Evolutionary conservation across 129 eudicot species (phyloP), one percentile per base, ranked within the genome.

Genomic region (Pittosporum tobira): DNA sequence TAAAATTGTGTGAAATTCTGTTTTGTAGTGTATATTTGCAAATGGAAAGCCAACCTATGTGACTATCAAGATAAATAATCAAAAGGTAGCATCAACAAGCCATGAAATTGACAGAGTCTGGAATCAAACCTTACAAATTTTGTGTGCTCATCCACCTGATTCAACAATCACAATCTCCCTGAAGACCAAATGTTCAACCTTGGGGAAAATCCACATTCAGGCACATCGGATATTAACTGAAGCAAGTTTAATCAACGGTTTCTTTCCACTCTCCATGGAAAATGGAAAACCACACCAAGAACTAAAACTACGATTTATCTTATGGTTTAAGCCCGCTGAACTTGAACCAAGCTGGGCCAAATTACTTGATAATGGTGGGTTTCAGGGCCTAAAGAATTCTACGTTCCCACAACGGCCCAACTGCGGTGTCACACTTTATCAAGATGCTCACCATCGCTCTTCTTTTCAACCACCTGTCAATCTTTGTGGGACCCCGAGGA

Each of bases 111-210:
- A 61, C 25, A 56, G 84, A 28, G 66, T 87, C 54, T 91, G 99
- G 99, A 91, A 91, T 82, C 99, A 91, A 74, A 91, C 96, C 48
- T 76, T 87, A 47, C 81, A 73, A 28, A 73, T 91, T 57, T 85
- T 86, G 30, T 87, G 99, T 71, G 99, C 99, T 31, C 88, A 91
- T 66, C 68, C 84, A 2, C 64, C 66, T 5, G 79, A 83, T 6
- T 40, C 99, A 59, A 81, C 68, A 18, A 76, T 91, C 64, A 91
- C 88, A 24, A 74, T 91, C 53, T 73, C 87, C 59, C 73, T 91
- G 36, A 83, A 81, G 77, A 78, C 80, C 49, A 86, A 72, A 59
- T 76, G 86, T 37, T 66, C 83, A 22, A 25, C 73, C 59, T 73
- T 91, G 13, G 99, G 99, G 36, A 78, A 68, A 61, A 60, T 87